Conservation (phyloP, 148 eudicot species). For the Heliamphora exappendiculata region DNA sequence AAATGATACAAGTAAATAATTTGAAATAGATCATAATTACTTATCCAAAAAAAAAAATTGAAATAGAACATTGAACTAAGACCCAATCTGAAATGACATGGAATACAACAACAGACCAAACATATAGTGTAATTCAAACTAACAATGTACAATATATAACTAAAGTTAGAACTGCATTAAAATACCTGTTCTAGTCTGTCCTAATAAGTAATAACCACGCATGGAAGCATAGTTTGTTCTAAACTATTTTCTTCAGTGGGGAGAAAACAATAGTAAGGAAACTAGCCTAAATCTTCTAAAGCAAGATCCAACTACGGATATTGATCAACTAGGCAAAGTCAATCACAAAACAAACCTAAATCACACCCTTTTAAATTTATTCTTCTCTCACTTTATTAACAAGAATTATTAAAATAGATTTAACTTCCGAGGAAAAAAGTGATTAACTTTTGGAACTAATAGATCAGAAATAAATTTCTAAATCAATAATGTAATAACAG, state of each 20-base stretch:
- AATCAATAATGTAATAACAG: not conserved
- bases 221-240: not conserved
- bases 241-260: not conserved
- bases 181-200: not conserved
- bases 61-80: not conserved
- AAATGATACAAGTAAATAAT: not conserved
- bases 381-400: not conserved
- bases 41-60: not conserved
- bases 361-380: not conserved
- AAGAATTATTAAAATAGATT: not conserved
- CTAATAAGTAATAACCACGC: conserved; percentile 4
- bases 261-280: not conserved
- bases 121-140: not conserved
- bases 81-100: not conserved
- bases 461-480: not conserved
- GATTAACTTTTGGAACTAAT: not conserved
- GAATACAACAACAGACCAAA: not conserved
- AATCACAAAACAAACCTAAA: not conserved
- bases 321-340: not conserved
- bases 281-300: not conserved
- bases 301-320: not conserved
- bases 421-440: not conserved
- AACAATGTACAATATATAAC: not conserved
- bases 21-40: not conserved
- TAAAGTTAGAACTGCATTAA: conserved; percentile 2